Evolutionary conservation across 2,329 filamentous ascomycete genomes (phyloP), one percentile per base, ranked within the genome.

Genomic region (Aureobasidium sp.): DNA sequence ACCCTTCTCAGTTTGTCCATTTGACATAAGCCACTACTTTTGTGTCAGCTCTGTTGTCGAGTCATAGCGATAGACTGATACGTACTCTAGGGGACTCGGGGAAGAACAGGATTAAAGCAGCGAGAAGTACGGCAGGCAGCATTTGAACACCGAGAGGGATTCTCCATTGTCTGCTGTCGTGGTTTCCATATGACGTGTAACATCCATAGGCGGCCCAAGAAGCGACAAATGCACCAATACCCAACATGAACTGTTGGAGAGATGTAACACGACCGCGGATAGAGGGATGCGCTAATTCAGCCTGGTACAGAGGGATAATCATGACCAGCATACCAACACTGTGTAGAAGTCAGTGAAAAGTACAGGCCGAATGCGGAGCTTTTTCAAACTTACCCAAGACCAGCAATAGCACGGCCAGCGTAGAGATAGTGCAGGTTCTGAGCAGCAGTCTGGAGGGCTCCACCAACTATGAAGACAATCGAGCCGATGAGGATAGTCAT

Each of bases 201-300:
- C 78, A 80, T 3, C 75, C 89, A 64, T 86, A 93, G 0, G 84
- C 85, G 52, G 89, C 84, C 88, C 89, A 91, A 0, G 85, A 81
- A 0, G 90, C 89, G 17, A 86, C 76, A 1, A 94, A 81, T 17
- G 88, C 78, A 62, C 90, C 90, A 31, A 93, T 82, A 1, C 89
- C 89, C 57, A 93, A 73, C 88, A 92, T 92, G 70, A 92, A 91
- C 68, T 92, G 89, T 72, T 92, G 89, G 3, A 93, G 78, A 34
- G 85, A 83, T 0, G 88, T 91, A 36, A 94, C 82, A 65, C 86
- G 79, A 14, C 89, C 90, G 72, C 90, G 84, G 68, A 93, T 93
- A 63, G 81, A 82, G 1, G 90, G 90, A 71, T 93, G 90, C 3
- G 87, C 86, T 27, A 93, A 81, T 70, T 94, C 90, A 25, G 87